Conservation (phyloP, 2,329 filamentous ascomycete genomes). For the Scedosporium aurantiacum region DNA sequence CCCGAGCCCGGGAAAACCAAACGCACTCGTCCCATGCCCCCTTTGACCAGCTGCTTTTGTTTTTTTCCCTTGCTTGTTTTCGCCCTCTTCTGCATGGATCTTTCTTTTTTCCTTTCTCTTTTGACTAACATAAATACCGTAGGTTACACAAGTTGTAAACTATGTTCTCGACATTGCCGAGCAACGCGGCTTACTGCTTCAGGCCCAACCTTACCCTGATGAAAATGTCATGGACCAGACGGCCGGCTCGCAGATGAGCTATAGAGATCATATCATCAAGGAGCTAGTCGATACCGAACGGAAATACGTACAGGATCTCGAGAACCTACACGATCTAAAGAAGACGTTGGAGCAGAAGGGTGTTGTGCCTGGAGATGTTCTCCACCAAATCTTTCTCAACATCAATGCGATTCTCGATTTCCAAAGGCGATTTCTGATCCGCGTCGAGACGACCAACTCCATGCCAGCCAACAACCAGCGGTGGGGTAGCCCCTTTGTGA, state of each 20-base stretch:
- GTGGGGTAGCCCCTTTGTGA: conserved; percentile 87
- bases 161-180: conserved; percentile 80
- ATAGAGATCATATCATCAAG: conserved; percentile 77
- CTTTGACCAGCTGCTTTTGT: not conserved
- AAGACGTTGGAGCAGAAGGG: conserved; percentile 81
- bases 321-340: conserved; percentile 87
- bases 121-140: conserved; percentile 3
- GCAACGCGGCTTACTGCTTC: conserved; percentile 60
- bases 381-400: conserved; percentile 94
- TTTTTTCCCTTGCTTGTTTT: too few relatives aligned
- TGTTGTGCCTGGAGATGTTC: conserved; percentile 75
- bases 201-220: conserved; percentile 46
- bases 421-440: conserved; percentile 86
- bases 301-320: conserved; percentile 94
- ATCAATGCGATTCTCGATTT: conserved; percentile 92
- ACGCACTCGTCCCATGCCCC: not conserved
- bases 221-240: conserved; percentile 31
- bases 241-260: conserved; percentile 57
- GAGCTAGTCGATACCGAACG: conserved; percentile 92
- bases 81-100: too few relatives aligned
- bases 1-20: not conserved
- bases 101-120: not conserved
- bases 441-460: conserved; percentile 90
- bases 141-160: conserved; percentile 83
- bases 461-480: conserved; percentile 66